A percentile compares a stretch with the other conserved stretches of the same genome.
These are phyloP conservation scores for Mycotypha africana DNA, from an alignment of 371 early-diverging fungal genomes.

Conservation along the genomic window DNA sequence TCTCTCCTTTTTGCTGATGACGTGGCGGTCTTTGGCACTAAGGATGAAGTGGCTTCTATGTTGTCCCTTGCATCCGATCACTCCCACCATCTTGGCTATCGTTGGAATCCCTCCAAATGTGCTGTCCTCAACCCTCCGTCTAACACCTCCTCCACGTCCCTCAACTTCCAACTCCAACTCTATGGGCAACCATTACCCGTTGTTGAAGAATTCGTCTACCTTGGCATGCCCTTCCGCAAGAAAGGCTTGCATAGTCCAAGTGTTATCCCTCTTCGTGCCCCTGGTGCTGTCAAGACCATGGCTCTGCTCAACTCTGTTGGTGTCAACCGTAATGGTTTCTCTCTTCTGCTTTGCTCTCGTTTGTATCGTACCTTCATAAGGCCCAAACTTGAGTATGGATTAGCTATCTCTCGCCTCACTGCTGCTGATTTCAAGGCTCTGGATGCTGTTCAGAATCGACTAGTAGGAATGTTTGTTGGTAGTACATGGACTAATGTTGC, in stretches of 20 bases:
- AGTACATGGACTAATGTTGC: too few relatives aligned
- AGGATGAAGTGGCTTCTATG: not conserved
- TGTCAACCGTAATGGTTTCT: conserved; percentile 28
- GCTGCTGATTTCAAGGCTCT: too few relatives aligned
- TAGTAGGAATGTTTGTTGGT: too few relatives aligned
- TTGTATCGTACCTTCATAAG: too few relatives aligned
- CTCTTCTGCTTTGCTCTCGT: not conserved
- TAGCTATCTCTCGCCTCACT: too few relatives aligned
- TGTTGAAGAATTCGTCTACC: too few relatives aligned
- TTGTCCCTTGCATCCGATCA: not conserved
- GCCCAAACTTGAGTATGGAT: too few relatives aligned
- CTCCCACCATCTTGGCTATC: not conserved
- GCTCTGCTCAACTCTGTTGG: not conserved
- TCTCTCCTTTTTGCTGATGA: conserved; percentile 9
- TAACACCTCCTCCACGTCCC: not conserved
- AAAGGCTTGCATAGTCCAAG: too few relatives aligned
- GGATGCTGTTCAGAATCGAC: too few relatives aligned
- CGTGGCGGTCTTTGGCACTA: conserved; percentile 2
- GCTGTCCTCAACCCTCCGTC: not conserved
- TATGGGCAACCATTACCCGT: too few relatives aligned
- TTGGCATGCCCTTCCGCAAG: too few relatives aligned
- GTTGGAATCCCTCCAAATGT: not conserved
- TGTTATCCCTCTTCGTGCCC: conserved; percentile 1
- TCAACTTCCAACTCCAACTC: not conserved
- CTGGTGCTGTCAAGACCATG: not conserved